Conservation (phyloP, 2,329 filamentous ascomycete genomes). For the Periconia macrospinosa region DNA sequence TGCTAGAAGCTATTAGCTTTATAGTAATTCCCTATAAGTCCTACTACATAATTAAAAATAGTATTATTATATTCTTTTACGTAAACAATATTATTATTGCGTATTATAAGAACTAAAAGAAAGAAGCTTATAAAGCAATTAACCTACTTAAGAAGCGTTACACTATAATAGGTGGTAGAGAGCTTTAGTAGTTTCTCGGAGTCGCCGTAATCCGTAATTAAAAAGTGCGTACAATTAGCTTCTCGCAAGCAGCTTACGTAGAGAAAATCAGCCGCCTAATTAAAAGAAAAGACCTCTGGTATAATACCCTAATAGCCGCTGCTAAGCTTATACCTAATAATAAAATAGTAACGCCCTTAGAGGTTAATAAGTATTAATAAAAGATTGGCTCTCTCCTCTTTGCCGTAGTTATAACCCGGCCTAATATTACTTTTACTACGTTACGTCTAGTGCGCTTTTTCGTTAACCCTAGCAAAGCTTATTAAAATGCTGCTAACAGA, state of each 20-base stretch:
- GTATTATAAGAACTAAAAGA: not conserved
- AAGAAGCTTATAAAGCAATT: not conserved
- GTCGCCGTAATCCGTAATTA: not conserved
- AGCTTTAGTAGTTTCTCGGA: conserved; percentile 13
- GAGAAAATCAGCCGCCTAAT: not conserved
- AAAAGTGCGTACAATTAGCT: not conserved
- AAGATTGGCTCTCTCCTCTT: conserved; percentile 5
- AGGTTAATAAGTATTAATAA: not conserved
- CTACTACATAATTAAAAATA: conserved; percentile 9
- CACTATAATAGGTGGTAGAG: not conserved
- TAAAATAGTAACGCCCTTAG: too few species aligned
- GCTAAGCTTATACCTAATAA: not conserved
- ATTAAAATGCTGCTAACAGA: conserved; percentile 3
- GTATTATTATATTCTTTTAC: conserved; percentile 8
- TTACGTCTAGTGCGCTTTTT: conserved; percentile 4
- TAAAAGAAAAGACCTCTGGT: not conserved
- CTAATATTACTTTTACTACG: conserved; percentile 8
- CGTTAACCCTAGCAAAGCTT: not conserved
- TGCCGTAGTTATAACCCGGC: conserved; percentile 5
- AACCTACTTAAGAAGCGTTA: conserved; percentile 1
- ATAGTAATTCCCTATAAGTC: conserved; percentile 4
- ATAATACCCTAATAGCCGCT: not conserved
- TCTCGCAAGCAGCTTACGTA: not conserved
- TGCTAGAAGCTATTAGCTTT: conserved; percentile 2
- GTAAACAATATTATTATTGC: conserved; percentile 10